Base-by-base conservation (phyloP, 768 basidiomycete species). In the Mycena venus region DNA sequence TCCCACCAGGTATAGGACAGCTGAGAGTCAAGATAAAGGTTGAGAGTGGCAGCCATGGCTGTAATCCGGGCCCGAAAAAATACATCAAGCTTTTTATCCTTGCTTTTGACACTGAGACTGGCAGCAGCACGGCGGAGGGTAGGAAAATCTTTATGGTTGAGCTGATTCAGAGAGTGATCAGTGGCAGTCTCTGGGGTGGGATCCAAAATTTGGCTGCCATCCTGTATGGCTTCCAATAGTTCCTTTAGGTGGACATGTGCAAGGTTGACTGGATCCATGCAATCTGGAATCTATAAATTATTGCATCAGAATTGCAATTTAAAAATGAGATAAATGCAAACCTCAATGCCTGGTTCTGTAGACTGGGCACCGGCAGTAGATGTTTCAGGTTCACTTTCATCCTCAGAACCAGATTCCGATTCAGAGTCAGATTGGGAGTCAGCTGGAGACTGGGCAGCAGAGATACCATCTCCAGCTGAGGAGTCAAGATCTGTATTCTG, bases 21-120 rank as follows among this genome's bases (percentile, higher is more conserved):
- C n/a, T n/a, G n/a, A n/a, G n/a, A n/a, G n/a, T n/a, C n/a, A 38
- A 77, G 74, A 29, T 76, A 67, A 38, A 77, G 59, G 53, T 75
- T 78, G 14, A 78, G 44, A n/a, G 71, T 73, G 12, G 44, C 75
- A 31, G 70, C 60, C 77, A 78, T 78, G 23, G 71, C 64, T 32
- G 59, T 62, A 61, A 78, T 70, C 5, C 70, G 68, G 10, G 64
- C 61, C n/a, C 77, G 32, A 34, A 78, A 76, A 47, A 76, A 58
- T n/a, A 76, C 75, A 70, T 78, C 77, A 42, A 75, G 36, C 29
- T 69, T 73, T 59, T 38, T 38, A 38, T 38, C 36, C 36, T 38
- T 38, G 36, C 36, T 38, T 38, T 38, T 38, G 36, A 38, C n/a
- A n/a, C n/a, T n/a, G n/a, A n/a, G n/a, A n/a, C n/a, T n/a, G n/a